These are phyloP conservation scores for Rhytidhysteron rufulum DNA, from an alignment of 2,329 filamentous ascomycete genomes.

Conservation along the genomic window DNA sequence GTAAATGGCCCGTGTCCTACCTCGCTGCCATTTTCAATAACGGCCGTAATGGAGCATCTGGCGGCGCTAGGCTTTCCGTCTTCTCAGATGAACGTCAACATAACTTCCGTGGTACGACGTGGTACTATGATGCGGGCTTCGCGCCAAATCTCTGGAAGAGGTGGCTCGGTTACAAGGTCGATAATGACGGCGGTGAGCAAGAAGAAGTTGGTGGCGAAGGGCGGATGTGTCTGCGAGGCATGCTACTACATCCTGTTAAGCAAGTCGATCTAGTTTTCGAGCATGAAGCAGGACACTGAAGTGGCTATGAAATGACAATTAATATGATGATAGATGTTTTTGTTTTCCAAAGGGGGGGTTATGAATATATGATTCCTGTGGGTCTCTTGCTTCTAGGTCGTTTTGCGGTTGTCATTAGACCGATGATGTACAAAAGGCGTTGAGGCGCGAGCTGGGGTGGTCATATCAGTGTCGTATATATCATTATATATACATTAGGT, in stretches of 20 bases:
- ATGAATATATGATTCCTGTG: background rate
- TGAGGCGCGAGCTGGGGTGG: too few relatives aligned
- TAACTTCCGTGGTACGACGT: conserved; percentile 51
- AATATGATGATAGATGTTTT: background rate
- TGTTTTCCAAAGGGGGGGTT: background rate
- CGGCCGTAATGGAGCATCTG: conserved; percentile 49
- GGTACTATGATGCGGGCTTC: conserved; percentile 53
- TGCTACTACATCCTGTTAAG: conserved; percentile 50
- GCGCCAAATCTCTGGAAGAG: conserved; percentile 53
- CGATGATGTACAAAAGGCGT: too few relatives aligned
- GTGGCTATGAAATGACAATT: background rate
- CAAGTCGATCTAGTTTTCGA: conserved; percentile 47
- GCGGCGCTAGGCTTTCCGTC: conserved; percentile 46
- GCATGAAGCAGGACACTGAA: conserved; percentile 14
- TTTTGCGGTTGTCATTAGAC: too few relatives aligned
- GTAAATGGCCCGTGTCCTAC: conserved; percentile 53
- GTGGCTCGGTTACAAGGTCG: conserved; percentile 54
- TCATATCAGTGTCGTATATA: background rate
- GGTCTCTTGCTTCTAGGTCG: too few relatives aligned
- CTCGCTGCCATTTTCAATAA: conserved; percentile 55
- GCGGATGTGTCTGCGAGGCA: conserved; percentile 46
- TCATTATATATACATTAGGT: background rate
- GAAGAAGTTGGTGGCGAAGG: conserved; percentile 44
- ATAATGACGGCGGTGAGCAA: conserved; percentile 46
- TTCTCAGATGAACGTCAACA: conserved; percentile 51